phyloP scores from a whole-genome alignment of 2,329 filamentous ascomycete genomes.

The Xenoacremonium recifei region DNA sequence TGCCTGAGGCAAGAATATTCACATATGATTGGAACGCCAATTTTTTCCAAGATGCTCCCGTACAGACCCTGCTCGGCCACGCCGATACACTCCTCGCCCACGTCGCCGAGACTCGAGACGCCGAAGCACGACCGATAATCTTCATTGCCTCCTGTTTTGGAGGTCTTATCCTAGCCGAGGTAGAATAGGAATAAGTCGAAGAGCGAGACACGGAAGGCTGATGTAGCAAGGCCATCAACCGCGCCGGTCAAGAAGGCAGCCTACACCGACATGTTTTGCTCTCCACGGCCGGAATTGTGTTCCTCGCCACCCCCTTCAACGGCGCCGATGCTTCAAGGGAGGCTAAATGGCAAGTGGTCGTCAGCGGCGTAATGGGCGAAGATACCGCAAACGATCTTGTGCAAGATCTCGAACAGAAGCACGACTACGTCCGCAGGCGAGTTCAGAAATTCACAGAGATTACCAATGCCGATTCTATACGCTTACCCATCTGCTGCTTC shows the following conservation, averaged over 20 bases:
- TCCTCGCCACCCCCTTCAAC: constrained; percentile 6
- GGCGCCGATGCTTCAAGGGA: too few relatives aligned
- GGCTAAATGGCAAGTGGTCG: too few relatives aligned
- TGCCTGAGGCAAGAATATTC: constrained; percentile 5
- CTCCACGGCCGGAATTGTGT: constrained; percentile 1
- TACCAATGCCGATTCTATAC: too few relatives aligned
- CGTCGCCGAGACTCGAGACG: background rate
- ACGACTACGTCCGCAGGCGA: too few relatives aligned
- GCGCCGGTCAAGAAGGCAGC: constrained; percentile 2
- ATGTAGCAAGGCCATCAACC: constrained; percentile 1
- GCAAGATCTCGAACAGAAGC: too few relatives aligned
- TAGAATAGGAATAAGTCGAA: background rate
- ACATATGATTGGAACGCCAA: constrained; percentile 10
- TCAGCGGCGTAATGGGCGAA: too few relatives aligned
- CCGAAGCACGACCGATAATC: constrained; percentile 2
- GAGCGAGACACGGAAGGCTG: background rate
- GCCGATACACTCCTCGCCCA: constrained; percentile 4
- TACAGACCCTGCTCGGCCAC: constrained; percentile 3
- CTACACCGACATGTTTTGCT: background rate
- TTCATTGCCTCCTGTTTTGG: constrained; percentile 10
- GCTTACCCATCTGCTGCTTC: too few relatives aligned
- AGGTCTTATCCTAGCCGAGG: constrained; percentile 4
- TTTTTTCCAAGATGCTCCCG: constrained; percentile 1
- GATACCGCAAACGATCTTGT: too few relatives aligned
- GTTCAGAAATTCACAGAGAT: too few relatives aligned